Conservation (phyloP, 306 rosid genomes). For the Quercus gilva region DNA sequence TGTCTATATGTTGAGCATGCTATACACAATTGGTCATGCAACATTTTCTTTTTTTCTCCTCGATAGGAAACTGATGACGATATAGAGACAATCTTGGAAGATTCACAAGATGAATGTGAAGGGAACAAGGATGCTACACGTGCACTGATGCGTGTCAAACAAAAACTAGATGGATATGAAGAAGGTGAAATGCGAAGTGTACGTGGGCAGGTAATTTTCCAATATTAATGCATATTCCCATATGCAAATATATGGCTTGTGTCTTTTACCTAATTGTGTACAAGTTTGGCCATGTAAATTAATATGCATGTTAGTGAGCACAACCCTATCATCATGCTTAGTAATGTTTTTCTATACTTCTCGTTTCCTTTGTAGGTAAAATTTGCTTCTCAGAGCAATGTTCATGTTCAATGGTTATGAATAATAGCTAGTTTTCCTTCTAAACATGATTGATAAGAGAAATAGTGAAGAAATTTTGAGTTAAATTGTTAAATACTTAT, state of each 20-base stretch:
- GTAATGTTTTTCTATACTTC: not conserved
- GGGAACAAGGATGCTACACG: constrained; percentile 97
- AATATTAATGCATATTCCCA: not conserved
- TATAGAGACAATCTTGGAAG: constrained; percentile 62
- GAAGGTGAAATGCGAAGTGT: constrained; percentile 91
- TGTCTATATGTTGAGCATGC: constrained; percentile 9
- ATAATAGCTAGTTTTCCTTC: not conserved
- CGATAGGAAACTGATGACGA: constrained; percentile 77
- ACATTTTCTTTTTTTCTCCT: constrained; percentile 14
- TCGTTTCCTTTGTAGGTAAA: not conserved
- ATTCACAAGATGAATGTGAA: constrained; percentile 62
- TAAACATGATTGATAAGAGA: not conserved
- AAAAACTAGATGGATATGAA: constrained; percentile 93
- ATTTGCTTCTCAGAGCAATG: not conserved
- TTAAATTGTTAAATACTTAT: not conserved
- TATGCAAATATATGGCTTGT: not conserved
- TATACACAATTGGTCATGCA: constrained; percentile 9
- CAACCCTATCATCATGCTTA: not conserved
- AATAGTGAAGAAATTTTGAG: not conserved
- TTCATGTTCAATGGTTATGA: not conserved
- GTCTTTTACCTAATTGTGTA: not conserved
- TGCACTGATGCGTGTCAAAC: constrained; percentile 87
- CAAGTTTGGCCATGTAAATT: not conserved
- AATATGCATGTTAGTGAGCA: not conserved
- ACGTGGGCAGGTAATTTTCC: constrained; percentile 75